A percentile compares a stretch with the other conserved stretches of the same genome.
phyloP scores from a whole-genome alignment of 345 rosid species.

The Cochlearia excelsa region DNA sequence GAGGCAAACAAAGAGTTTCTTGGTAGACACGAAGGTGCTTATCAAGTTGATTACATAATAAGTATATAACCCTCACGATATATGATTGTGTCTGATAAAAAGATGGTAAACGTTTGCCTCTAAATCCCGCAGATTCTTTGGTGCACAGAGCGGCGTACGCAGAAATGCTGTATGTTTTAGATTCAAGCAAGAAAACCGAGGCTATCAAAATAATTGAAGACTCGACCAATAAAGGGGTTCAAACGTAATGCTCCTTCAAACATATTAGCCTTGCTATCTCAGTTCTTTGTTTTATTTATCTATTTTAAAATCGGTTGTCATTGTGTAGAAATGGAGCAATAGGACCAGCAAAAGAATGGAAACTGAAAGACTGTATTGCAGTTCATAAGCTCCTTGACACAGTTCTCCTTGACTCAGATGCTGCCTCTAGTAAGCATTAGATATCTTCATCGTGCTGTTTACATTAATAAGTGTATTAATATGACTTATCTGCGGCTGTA shows the following conservation, averaged over 20 bases:
- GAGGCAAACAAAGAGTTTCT: conserved; percentile 81
- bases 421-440: conserved; percentile 69
- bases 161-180: conserved; percentile 70
- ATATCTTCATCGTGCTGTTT: conserved; percentile 18
- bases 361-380: conserved; percentile 74
- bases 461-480: not conserved
- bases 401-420: conserved; percentile 56
- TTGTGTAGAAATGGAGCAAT: conserved; percentile 55
- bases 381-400: conserved; percentile 64
- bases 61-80: not conserved
- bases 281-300: not conserved
- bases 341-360: conserved; percentile 70
- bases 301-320: not conserved
- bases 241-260: conserved; percentile 44
- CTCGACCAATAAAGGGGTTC: conserved; percentile 52
- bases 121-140: conserved; percentile 60
- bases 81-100: conserved; percentile 1
- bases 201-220: conserved; percentile 79
- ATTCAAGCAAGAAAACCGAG: conserved; percentile 62
- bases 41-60: conserved; percentile 16
- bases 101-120: conserved; percentile 7
- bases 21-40: conserved; percentile 64
- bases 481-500: not conserved
- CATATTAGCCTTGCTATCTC: conserved; percentile 1
- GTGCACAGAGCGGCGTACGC: conserved; percentile 94